Evolutionary conservation across 2,329 filamentous ascomycete species (phyloP).

Genomic region (Diatrype stigma): DNA sequence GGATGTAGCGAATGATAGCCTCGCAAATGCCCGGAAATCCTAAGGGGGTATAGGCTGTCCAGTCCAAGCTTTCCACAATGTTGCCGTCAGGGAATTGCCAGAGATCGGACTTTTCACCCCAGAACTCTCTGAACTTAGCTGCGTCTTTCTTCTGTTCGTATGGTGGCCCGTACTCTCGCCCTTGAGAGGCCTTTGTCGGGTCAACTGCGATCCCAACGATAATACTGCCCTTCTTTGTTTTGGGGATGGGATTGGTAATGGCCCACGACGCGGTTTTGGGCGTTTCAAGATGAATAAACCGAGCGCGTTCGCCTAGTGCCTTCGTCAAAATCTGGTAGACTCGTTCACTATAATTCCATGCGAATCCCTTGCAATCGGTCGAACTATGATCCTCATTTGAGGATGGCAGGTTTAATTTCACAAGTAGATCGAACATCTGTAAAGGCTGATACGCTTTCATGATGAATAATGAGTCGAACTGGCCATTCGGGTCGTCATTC

Average conservation of each 20-base stretch:
- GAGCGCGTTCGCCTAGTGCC: constrained; percentile 72
- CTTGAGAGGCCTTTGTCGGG: constrained; percentile 64
- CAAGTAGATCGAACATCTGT: constrained; percentile 51
- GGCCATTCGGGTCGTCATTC: constrained; percentile 67
- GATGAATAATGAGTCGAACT: constrained; percentile 85
- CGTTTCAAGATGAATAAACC: constrained; percentile 58
- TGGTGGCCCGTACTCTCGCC: constrained; percentile 82
- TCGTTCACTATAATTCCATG: constrained; percentile 47
- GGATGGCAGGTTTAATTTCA: constrained; percentile 27
- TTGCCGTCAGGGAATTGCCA: constrained; percentile 93
- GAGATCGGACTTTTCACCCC: constrained; percentile 90
- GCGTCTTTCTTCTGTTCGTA: constrained; percentile 83
- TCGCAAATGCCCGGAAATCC: constrained; percentile 59
- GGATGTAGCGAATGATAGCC: constrained; percentile 72
- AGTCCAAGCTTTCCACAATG: constrained; percentile 88
- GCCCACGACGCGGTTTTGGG: constrained; percentile 40
- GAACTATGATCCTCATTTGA: constrained; percentile 18
- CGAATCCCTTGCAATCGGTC: constrained; percentile 39
- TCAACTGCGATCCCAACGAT: constrained; percentile 69
- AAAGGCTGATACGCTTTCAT: constrained; percentile 50
- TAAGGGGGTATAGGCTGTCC: constrained; percentile 60
- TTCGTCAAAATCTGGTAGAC: constrained; percentile 62
- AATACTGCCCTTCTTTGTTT: constrained; percentile 36
- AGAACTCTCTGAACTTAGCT: constrained; percentile 80
- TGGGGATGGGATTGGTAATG: constrained; percentile 34